Conservation (phyloP, 2,329 filamentous ascomycete genomes). For the Truncatella angustata region DNA sequence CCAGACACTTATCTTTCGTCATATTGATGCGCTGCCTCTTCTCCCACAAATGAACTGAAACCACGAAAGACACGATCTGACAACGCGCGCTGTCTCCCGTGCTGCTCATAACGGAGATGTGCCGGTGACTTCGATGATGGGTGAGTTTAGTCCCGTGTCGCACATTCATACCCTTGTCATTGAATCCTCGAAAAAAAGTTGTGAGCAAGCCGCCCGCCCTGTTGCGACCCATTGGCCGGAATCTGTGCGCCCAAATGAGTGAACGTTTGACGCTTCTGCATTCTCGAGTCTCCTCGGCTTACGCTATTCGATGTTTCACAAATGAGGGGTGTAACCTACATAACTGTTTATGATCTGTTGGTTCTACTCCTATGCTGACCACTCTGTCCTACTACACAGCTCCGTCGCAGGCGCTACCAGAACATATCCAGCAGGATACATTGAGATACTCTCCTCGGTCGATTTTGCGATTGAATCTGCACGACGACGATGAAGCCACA, state of each 20-base stretch:
- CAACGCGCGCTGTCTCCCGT: not conserved
- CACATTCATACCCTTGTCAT: conserved; percentile 5
- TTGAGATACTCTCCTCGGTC: conserved; percentile 51
- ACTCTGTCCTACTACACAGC: conserved; percentile 36
- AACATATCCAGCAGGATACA: conserved; percentile 48
- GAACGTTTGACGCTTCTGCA: not conserved
- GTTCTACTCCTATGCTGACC: conserved; percentile 20
- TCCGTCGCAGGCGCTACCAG: conserved; percentile 59
- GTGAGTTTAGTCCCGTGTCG: conserved; percentile 7
- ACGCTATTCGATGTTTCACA: conserved; percentile 9
- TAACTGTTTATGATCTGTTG: conserved; percentile 7
- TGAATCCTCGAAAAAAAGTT: conserved; percentile 4
- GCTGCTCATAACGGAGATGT: conserved; percentile 5
- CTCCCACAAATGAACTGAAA: conserved; percentile 3
- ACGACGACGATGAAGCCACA: conserved; percentile 44
- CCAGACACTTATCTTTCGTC: conserved; percentile 2
- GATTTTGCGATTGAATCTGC: conserved; percentile 47
- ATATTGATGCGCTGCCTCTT: not conserved
- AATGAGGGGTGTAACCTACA: conserved; percentile 5
- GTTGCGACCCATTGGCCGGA: conserved; percentile 7
- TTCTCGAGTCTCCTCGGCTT: not conserved
- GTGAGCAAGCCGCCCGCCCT: not conserved
- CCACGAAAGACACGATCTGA: conserved; percentile 2
- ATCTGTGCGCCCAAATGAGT: conserved; percentile 9
- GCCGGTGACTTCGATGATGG: conserved; percentile 9